Evolutionary conservation across 1,139 yeast species (phyloP), one percentile per base, ranked within the genome.

Genomic region (Hanseniaspora sp.): DNA sequence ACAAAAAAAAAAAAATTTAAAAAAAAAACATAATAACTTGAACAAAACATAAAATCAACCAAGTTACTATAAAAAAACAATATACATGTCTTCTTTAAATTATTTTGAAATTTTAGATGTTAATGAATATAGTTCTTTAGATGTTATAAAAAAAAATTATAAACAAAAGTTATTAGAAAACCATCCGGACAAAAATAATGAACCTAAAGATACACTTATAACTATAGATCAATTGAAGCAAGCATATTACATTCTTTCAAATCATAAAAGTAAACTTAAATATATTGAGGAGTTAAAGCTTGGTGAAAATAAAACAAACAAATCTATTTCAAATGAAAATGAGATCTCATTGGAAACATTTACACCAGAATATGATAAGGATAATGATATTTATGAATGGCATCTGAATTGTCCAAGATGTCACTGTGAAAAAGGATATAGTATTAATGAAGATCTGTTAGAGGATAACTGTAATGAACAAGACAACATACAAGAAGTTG

Each of bases 381-480:
- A 64, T 0, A 33, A 67, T 5, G 67, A 63, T 9, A 59, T 60
- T 1, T 57, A 58, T 33, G 52, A 39, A 41, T 68, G 48, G 58
- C 56, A 15, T 78, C 74, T 73, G 62, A 73, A 74, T 55, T 88
- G 96, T 67, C 90, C 90, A 1, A 71, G 96, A 49, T 88, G 96
- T 64, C 76, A 78, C 2, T 71, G 75, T 1, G 62, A 64, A 0
- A 69, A 72, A 3, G 80, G 90, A 0, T 82, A 86, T 56, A 64
- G 63, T 23, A 66, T 88, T 2, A 71, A 73, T 0, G 96, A 86
- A 59, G 64, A 68, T 0, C 85, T 83, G 56, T 70, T 88, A 52
- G 79, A 71, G 11, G 72, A 76, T 0, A 79, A 75, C 56, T 78
- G 77, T 1, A 68, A 69, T 13, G 55, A 52, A 4, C 15, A 44